These are phyloP conservation scores for Tieghemostelium lacteum DNA, from an alignment of 78 protist genomes.

Conservation along the genomic window DNA sequence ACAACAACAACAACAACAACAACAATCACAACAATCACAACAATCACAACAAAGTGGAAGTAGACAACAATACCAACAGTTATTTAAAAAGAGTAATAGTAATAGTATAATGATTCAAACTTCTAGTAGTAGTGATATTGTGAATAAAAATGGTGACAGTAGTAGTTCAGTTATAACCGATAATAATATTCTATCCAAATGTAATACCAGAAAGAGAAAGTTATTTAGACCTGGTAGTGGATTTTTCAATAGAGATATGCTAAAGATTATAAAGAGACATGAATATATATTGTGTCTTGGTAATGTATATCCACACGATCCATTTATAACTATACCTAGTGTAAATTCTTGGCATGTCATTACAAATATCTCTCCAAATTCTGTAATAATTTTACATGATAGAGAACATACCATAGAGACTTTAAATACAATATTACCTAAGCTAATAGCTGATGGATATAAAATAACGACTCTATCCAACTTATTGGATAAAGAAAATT, in stretches of 20 bases:
- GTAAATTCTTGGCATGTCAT: conserved; percentile 40
- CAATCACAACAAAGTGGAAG: no score
- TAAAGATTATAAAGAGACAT: conserved; percentile 8
- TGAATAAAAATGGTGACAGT: no score
- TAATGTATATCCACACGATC: conserved; percentile 73
- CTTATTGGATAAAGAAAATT: not conserved
- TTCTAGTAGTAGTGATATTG: no score
- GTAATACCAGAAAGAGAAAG: conserved; percentile 10
- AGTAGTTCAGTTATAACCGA: no score
- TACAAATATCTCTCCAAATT: conserved; percentile 2
- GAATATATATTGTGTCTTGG: conserved; percentile 38
- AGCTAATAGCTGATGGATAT: conserved; percentile 12
- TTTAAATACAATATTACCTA: not conserved
- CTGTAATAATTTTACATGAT: conserved; percentile 55
- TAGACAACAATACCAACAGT: not conserved
- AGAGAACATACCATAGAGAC: not conserved
- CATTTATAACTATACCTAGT: conserved; percentile 4
- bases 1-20: not conserved
- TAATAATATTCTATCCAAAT: not conserved
- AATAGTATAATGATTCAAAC: no score
- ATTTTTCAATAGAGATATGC: conserved; percentile 31
- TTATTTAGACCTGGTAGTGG: conserved; percentile 59
- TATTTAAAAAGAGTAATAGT: no score
- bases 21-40: not conserved
- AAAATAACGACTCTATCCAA: conserved; percentile 3